phyloP scores from a whole-genome alignment of 805 yeast species.

The Wickerhamiella kazuoi region DNA sequence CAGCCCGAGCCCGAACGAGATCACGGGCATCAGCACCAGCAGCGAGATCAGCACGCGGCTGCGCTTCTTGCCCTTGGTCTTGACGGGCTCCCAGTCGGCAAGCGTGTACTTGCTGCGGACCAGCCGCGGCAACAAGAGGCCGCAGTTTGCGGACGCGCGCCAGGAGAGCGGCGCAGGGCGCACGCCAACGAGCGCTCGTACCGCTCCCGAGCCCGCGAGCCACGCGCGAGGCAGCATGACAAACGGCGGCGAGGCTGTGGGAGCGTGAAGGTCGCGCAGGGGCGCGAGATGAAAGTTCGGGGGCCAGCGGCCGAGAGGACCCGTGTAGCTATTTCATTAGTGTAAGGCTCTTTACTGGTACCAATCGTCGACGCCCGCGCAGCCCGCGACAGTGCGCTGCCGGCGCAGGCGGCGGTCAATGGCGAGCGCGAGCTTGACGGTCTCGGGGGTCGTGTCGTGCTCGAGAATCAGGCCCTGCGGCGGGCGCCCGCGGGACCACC shows the following conservation, averaged over 20 bases:
- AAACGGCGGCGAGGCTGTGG: neutral
- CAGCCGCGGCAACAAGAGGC: neutral
- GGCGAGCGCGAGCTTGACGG: constrained; percentile 41
- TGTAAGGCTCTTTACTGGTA: no score
- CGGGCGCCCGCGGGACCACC: constrained; percentile 2
- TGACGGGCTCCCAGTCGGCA: constrained; percentile 73
- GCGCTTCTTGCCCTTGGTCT: constrained; percentile 25
- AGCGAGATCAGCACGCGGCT: constrained; percentile 29
- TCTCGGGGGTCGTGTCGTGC: constrained; percentile 56
- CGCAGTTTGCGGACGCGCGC: neutral
- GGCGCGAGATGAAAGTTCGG: neutral
- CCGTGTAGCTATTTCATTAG: no score
- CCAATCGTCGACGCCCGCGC: constrained; percentile 2
- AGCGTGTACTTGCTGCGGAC: neutral
- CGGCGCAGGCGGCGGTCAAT: constrained; percentile 3
- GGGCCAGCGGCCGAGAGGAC: neutral
- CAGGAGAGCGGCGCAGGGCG: neutral
- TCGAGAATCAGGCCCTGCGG: constrained; percentile 56
- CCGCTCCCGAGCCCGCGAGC: no score
- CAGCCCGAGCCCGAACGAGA: constrained; percentile 70
- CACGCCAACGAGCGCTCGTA: neutral
- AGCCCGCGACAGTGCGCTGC: constrained; percentile 12
- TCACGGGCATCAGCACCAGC: constrained; percentile 57
- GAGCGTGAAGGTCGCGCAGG: neutral
- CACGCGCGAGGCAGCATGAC: neutral